These are phyloP conservation scores for Ceratocystis smalleyi DNA, from an alignment of 2,329 filamentous ascomycete species.

Conservation along the genomic window DNA sequence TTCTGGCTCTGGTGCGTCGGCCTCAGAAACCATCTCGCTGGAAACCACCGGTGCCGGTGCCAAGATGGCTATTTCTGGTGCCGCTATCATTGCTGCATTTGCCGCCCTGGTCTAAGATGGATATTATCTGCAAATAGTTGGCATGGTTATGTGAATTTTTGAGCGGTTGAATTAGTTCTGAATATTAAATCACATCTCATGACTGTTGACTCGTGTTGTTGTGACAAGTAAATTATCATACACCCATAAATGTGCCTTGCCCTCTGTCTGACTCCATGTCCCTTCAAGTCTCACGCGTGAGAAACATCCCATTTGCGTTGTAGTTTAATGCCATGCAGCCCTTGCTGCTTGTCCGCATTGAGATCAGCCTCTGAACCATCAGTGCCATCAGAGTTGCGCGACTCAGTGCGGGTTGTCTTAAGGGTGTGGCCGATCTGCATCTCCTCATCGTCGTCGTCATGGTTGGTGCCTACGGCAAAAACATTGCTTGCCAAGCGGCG, in stretches of 20 bases:
- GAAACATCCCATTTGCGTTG: conserved; percentile 17
- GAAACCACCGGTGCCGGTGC: conserved; percentile 23
- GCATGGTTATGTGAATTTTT: background rate
- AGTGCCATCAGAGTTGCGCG: conserved; percentile 13
- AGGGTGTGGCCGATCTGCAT: conserved; percentile 15
- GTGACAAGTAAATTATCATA: too few species aligned
- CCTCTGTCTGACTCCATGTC: background rate
- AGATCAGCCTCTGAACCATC: conserved; percentile 14
- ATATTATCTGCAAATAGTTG: background rate
- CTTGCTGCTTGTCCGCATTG: conserved; percentile 1
- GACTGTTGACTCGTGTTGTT: background rate
- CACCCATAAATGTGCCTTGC: background rate
- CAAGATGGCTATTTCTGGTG: conserved; percentile 24
- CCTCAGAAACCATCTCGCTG: conserved; percentile 20
- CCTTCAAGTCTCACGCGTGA: conserved; percentile 1
- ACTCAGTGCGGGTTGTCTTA: conserved; percentile 11
- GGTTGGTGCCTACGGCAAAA: conserved; percentile 16
- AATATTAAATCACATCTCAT: background rate
- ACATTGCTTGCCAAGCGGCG: conserved; percentile 4
- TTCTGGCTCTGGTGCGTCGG: conserved; percentile 18
- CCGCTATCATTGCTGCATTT: conserved; percentile 27
- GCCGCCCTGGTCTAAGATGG: conserved; percentile 25
- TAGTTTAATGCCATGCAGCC: conserved; percentile 12
- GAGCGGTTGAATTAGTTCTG: background rate
- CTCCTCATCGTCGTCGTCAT: conserved; percentile 15